phyloP scores from a whole-genome alignment of 192 early-diverging fungal species.

The Backusella macrospora region DNA sequence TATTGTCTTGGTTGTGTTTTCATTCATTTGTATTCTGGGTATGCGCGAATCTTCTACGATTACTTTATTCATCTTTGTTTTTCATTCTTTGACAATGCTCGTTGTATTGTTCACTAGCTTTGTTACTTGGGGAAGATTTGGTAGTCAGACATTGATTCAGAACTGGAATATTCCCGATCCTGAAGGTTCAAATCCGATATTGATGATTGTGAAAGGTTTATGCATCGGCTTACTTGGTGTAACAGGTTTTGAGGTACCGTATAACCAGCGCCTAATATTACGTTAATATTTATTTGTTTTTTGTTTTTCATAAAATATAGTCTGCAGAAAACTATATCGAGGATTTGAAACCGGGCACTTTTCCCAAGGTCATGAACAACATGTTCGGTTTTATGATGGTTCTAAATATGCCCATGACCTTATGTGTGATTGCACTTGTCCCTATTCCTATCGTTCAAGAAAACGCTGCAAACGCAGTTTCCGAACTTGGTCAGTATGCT shows the following conservation, averaged over 20 bases:
- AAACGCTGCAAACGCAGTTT: constrained; percentile 46
- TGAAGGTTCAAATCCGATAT: constrained; percentile 26
- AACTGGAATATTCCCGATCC: constrained; percentile 51
- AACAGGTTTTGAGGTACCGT: constrained; percentile 51
- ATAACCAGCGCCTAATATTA: neutral
- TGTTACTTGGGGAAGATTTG: constrained; percentile 43
- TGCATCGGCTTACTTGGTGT: constrained; percentile 59
- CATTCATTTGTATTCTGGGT: constrained; percentile 49
- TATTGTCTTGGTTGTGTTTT: constrained; percentile 49
- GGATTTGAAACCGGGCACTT: constrained; percentile 57
- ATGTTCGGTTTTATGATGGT: constrained; percentile 48
- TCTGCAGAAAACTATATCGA: constrained; percentile 59
- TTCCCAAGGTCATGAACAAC: constrained; percentile 60
- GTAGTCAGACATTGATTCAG: constrained; percentile 41
- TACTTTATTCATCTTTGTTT: constrained; percentile 46
- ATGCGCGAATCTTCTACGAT: constrained; percentile 54
- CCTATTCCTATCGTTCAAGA: constrained; percentile 45
- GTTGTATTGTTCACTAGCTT: constrained; percentile 47
- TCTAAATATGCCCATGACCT: constrained; percentile 52
- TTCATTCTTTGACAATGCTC: constrained; percentile 51
- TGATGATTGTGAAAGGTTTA: constrained; percentile 54
- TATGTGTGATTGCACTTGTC: constrained; percentile 47
- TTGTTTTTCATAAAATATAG: neutral
- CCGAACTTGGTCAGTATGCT: constrained; percentile 48
- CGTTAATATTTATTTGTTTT: neutral